Evolutionary conservation across 2,329 filamentous ascomycete species (phyloP).

Genomic region (Aplosporella prunicola): DNA sequence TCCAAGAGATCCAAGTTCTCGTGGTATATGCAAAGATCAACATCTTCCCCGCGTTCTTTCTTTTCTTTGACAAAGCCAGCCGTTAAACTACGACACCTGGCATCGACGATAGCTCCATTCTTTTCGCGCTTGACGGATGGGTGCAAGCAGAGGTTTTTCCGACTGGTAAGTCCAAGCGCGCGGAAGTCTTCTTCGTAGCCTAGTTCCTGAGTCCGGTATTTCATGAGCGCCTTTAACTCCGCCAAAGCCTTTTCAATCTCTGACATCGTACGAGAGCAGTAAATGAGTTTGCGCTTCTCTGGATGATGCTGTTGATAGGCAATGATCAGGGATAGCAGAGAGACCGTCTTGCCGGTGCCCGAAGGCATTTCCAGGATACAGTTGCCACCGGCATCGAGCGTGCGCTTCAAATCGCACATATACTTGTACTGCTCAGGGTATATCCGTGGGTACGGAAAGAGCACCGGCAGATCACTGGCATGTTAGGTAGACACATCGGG

Average conservation of each 20-base stretch:
- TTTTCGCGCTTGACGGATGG: slow-evolving; percentile 95
- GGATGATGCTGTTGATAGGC: slow-evolving; percentile 93
- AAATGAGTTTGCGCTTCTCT: slow-evolving; percentile 91
- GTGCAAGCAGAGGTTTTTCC: slow-evolving; percentile 94
- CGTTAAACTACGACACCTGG: slow-evolving; percentile 88
- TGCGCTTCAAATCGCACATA: slow-evolving; percentile 80
- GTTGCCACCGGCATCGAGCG: slow-evolving; percentile 87
- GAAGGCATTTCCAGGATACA: slow-evolving; percentile 99
- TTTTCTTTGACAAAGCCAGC: slow-evolving; percentile 97
- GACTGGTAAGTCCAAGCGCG: slow-evolving; percentile 83
- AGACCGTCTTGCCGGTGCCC: slow-evolving; percentile 95
- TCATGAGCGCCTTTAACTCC: slow-evolving; percentile 88
- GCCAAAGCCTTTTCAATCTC: slow-evolving; percentile 97
- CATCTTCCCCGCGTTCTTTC: slow-evolving; percentile 88
- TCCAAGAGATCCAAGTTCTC: slow-evolving; percentile 96
- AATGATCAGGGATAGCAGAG: slow-evolving; percentile 85
- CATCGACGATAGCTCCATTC: slow-evolving; percentile 86
- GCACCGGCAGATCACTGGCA: slow-evolving; percentile 54
- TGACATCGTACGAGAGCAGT: slow-evolving; percentile 99
- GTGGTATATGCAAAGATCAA: slow-evolving; percentile 91
- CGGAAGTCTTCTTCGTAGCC: slow-evolving; percentile 88
- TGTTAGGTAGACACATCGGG: slow-evolving; percentile 2
- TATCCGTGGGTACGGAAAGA: slow-evolving; percentile 66
- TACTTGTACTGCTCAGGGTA: slow-evolving; percentile 55
- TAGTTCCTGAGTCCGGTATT: slow-evolving; percentile 82